Evolutionary conservation across 345 rosid species (phyloP), one percentile per base, ranked within the genome.

Genomic region (Hibiscus trionum): DNA sequence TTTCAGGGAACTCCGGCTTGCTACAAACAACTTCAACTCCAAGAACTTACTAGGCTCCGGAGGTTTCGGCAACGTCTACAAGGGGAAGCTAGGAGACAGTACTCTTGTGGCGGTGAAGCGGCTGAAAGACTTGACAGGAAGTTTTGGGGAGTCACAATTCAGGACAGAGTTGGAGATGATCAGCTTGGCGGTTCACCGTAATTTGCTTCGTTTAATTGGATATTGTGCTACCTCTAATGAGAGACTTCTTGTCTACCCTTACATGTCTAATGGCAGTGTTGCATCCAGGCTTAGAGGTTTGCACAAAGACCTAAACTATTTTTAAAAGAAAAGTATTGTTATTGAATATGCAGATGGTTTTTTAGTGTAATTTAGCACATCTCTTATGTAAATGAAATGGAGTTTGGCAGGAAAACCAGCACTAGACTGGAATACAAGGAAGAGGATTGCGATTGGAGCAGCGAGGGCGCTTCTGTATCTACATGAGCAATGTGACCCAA

Each of bases 221-320:
- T 93, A 86, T 67, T 91, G 98, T 59, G 86, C 80, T 19, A 88
- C 89, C 59, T 79, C 84, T 14, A 85, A 19, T 2, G 97, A 93
- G 85, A 85, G 93, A 73, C 91, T 93, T 76, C 90, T 93, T 75
- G 96, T 93, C 5, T 93, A 93, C 53, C 98, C 97, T 35, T 88
- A 88, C 81, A 93, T 93, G 98, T 81, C 94, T 44, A 93, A 91
- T 66, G 97, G 98, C 77, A 93, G 98, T 46, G 97, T 93, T 42
- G 98, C 98, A 42, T 87, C 91, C 57, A 84, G 98, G 82, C 97
- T 93, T 49, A 86, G 88, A 91, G 93, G 98, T 93, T 56, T 61
- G 88, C 82, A 1, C 10, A 11, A 53, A 11, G 11, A 11, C 7
- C n/a, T 9, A 31, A 31, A n/a, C 16, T 5, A 69, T 9, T 19